Evolutionary conservation across 2,329 filamentous ascomycete species (phyloP).

Genomic region (Fusarium denticulatum): DNA sequence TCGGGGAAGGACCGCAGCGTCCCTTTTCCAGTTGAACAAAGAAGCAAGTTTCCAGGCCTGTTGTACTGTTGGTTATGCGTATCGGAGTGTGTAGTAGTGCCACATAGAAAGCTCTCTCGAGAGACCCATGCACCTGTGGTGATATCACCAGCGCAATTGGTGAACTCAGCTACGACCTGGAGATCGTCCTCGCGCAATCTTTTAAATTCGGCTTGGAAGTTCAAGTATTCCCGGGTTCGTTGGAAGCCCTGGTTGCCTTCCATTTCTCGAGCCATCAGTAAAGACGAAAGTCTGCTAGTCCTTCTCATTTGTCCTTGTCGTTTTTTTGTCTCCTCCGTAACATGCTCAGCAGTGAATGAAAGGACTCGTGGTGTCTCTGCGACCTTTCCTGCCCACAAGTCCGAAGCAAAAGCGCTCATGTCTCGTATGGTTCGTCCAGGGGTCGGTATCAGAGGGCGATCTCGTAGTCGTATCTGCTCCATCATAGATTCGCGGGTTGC

Average conservation of each 20-base stretch:
- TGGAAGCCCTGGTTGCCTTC: constrained; percentile 57
- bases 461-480: neutral
- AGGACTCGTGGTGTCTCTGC: constrained; percentile 35
- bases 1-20: constrained; percentile 63
- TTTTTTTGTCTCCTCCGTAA: constrained; percentile 17
- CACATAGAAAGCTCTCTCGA: constrained; percentile 65
- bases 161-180: constrained; percentile 63
- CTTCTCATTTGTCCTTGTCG: constrained; percentile 17
- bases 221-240: constrained; percentile 52
- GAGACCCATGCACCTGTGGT: constrained; percentile 67
- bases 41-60: constrained; percentile 68
- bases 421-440: constrained; percentile 5
- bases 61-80: constrained; percentile 73
- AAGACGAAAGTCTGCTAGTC: constrained; percentile 47
- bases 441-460: neutral
- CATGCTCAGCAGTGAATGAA: constrained; percentile 34
- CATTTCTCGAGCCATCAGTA: constrained; percentile 62
- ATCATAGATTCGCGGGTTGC: constrained; percentile 34
- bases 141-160: constrained; percentile 70
- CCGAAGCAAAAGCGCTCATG: constrained; percentile 31
- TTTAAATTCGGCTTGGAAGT: constrained; percentile 58
- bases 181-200: constrained; percentile 62
- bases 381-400: constrained; percentile 41
- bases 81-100: constrained; percentile 71
- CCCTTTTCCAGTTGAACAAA: constrained; percentile 60